Conservation (phyloP, 139 green algal species). For the Spirogloea muscicola region DNA sequence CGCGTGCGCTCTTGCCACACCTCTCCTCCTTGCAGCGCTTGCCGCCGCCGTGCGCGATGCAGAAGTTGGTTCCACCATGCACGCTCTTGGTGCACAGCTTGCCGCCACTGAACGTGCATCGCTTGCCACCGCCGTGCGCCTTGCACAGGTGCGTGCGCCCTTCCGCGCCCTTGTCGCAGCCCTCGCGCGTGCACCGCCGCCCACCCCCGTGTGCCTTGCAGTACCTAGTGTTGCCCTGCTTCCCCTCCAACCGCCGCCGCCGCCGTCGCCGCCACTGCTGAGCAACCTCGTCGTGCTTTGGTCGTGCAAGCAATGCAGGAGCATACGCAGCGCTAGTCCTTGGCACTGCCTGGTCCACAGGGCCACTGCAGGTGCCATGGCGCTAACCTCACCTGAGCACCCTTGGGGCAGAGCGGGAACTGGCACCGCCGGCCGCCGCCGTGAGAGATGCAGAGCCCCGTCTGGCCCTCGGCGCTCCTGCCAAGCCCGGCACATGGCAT, state of each 20-base stretch:
- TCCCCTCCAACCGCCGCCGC: too few species aligned
- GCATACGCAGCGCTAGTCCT: too few species aligned
- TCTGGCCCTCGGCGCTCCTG: conserved; percentile 20
- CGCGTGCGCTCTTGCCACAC: conserved; percentile 33
- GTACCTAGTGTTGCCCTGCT: background rate
- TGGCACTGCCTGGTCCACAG: too few species aligned
- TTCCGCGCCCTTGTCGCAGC: conserved; percentile 9
- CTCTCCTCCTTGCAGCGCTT: conserved; percentile 8
- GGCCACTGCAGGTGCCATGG: too few species aligned
- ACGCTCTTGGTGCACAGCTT: conserved; percentile 22
- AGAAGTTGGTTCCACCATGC: conserved; percentile 22
- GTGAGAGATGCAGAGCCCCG: conserved; percentile 26
- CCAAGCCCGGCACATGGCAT: too few species aligned
- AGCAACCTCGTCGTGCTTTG: too few species aligned
- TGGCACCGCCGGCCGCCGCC: conserved; percentile 27
- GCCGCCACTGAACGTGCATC: conserved; percentile 19
- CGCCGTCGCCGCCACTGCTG: too few species aligned
- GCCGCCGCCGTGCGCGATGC: conserved; percentile 31
- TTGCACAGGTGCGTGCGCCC: conserved; percentile 31
- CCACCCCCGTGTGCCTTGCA: conserved; percentile 30
- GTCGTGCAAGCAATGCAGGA: too few species aligned
- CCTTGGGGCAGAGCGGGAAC: conserved; percentile 15
- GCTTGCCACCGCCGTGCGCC: conserved; percentile 35
- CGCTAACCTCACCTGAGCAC: too few species aligned
- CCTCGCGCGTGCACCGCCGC: conserved; percentile 1